Base-by-base conservation (phyloP, 352 stramenopile species). In the Vaucheria bursata region DNA sequence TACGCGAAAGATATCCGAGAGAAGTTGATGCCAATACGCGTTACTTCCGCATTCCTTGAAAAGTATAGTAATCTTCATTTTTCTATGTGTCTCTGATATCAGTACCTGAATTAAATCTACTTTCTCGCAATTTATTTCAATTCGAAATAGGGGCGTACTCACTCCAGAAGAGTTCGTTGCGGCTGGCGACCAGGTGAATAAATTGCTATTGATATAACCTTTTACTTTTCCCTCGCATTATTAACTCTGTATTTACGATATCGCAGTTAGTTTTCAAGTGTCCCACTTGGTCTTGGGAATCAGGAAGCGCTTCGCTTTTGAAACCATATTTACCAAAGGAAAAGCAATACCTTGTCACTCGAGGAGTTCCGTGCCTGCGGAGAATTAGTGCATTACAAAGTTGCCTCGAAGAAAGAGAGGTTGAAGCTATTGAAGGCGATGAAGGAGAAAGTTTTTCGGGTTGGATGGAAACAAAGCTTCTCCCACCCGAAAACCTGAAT, bases 161-260 rank as follows among this genome's bases (percentile, higher is more conserved):
- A 96, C 91, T 38, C 91, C 91, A 37, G 91, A 95, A 73, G 91
- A 96, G 81, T 96, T 96, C 77, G 90, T 96, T 33, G 87, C 87
- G 71, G 91, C 91, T 2, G 91, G 91, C 29, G 91, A 96, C 67
- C 59, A 69, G 59, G 59, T 69, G 33, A 69, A 5, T 12, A 5
- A 50, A 50, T 12, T 12, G 5, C 39, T 50, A n/a, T n/a, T n/a
- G n/a, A n/a, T n/a, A n/a, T n/a, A n/a, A n/a, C n/a, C n/a, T n/a
- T n/a, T n/a, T n/a, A n/a, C n/a, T n/a, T n/a, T n/a, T n/a, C n/a
- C n/a, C n/a, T n/a, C n/a, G n/a, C n/a, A n/a, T n/a, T n/a, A n/a
- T n/a, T n/a, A n/a, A n/a, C n/a, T n/a, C n/a, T n/a, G n/a, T 50
- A 12, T 50, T 5, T 50, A 12, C 39, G 39, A 18, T 29, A 6